These are phyloP conservation scores for Pythium phragmiticola DNA, from an alignment of 352 stramenopile genomes.

Conservation along the genomic window DNA sequence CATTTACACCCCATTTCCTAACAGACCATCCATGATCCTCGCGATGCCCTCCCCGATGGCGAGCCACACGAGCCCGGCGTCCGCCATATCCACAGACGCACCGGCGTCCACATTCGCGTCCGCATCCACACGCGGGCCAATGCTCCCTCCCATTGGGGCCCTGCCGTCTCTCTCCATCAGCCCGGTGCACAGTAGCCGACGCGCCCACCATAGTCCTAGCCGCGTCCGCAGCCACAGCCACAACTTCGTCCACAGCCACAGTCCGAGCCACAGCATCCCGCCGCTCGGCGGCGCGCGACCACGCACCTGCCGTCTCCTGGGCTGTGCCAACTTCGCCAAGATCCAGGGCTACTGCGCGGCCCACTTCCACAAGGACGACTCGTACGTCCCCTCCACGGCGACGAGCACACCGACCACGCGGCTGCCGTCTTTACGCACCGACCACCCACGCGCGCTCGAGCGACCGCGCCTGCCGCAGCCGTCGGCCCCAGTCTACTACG, in stretches of 20 bases:
- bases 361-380: conserved; percentile 41
- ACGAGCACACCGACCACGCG: conserved; percentile 1
- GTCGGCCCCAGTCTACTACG: conserved; percentile 9
- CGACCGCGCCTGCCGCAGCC: conserved; percentile 9
- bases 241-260: conserved; percentile 13
- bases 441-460: conserved; percentile 20
- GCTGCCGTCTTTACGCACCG: conserved; percentile 24
- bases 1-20: not conserved
- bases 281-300: conserved; percentile 38
- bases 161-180: conserved; percentile 40
- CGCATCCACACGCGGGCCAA: conserved; percentile 8
- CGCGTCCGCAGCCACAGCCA: conserved; percentile 11
- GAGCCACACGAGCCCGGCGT: not conserved
- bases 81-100: not conserved
- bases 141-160: conserved; percentile 23
- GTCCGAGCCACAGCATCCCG: conserved; percentile 28
- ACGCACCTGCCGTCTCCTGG: conserved; percentile 46
- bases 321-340: conserved; percentile 65
- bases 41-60: conserved; percentile 16
- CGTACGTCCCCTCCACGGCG: not conserved
- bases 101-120: not conserved
- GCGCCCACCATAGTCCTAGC: conserved; percentile 22
- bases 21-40: conserved; percentile 16
- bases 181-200: conserved; percentile 28
- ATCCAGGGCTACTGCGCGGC: conserved; percentile 65